Evolutionary conservation across 345 rosid species (phyloP), one percentile per base, ranked within the genome.

Genomic region (Trapa incisa): DNA sequence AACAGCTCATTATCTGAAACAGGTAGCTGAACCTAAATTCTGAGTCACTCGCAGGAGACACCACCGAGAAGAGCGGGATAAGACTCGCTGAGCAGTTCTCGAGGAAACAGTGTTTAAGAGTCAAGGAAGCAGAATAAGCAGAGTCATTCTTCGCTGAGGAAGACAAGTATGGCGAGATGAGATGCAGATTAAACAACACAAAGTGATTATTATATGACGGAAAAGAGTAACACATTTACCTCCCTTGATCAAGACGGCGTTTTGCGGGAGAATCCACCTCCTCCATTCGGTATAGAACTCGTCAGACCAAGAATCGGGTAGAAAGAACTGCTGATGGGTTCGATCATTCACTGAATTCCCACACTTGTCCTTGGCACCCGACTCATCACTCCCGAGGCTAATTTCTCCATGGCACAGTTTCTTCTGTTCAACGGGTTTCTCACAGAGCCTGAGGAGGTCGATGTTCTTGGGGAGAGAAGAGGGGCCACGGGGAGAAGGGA

Each of bases 401-500:
- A 12, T 33, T 38, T 47, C 13, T 14, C 54, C 70, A 38, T 60
- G 65, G 35, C 13, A 52, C 56, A 37, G 61, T 12, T 75, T 56
- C 1, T 35, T 12, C 65, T 73, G 64, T 13, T 74, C 80, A 35
- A 5, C 12, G 72, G 76, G 67, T 41, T 16, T n/a, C 37, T 74
- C 70, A 70, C 86, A 72, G 6, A 83, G 63, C 54, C 92, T 78
- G 71, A 89, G 90, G 39, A 86, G 87, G 66, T 92, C 96, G 76
- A 91, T 87, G 80, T 91, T 91, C 74, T 85, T 91, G 70, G 96
- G 96, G 71, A 91, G 89, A 65, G 78, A 66, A 15, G 86, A 60
- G 68, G 96, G 91, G n/a, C 93, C 94, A 35, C 79, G 82, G n/a
- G 78, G 71, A 41, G 67, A 65, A 6, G 94, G 92, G 73, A 69